Evolutionary conservation across 306 rosid species (phyloP).

Genomic region (Canavalia gladiata): DNA sequence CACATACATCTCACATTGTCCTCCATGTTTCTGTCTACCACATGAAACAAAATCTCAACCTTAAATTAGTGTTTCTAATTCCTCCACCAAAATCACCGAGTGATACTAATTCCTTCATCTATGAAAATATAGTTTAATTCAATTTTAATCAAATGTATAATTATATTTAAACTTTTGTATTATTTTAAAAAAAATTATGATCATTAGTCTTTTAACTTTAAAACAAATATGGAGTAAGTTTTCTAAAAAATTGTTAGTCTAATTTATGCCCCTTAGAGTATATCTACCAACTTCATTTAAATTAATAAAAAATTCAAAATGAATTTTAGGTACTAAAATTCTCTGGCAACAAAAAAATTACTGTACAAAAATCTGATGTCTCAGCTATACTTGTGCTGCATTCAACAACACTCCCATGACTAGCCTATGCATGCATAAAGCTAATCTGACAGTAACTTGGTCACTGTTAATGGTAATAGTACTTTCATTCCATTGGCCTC

Average conservation of each 20-base stretch:
- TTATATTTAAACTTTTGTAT: too few relatives aligned
- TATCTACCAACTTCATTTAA: not conserved
- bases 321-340: not conserved
- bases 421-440: constrained; percentile 28
- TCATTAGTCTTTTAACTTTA: too few relatives aligned
- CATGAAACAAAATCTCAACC: constrained; percentile 28
- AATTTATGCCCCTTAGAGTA: not conserved
- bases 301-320: not conserved
- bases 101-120: not conserved
- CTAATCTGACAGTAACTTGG: not conserved
- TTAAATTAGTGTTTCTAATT: not conserved
- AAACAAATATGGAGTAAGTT: too few relatives aligned
- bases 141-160: too few relatives aligned
- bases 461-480: not conserved
- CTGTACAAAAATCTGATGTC: not conserved
- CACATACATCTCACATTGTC: constrained; percentile 38
- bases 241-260: not conserved
- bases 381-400: not conserved
- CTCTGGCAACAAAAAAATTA: not conserved
- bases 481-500: constrained; percentile 1
- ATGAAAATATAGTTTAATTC: not conserved
- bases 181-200: too few relatives aligned
- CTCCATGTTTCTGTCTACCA: constrained; percentile 24
- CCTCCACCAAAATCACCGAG: not conserved
- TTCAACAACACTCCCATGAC: not conserved